These are phyloP conservation scores for Cinchona pubescens DNA, from an alignment of 257 asterid species.

Conservation along the genomic window DNA sequence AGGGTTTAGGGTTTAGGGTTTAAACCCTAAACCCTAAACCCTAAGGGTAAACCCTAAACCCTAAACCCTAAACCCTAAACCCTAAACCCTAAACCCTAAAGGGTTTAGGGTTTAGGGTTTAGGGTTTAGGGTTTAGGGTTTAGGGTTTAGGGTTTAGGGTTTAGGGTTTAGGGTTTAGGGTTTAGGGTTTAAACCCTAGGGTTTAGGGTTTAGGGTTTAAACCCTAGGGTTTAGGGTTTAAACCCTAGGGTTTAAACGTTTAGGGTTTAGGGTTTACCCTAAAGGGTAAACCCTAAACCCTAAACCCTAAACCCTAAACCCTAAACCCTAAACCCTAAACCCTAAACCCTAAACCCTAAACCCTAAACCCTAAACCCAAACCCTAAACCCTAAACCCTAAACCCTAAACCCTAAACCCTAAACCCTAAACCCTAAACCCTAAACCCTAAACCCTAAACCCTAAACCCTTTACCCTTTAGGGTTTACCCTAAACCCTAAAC, in stretches of 20 bases:
- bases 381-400: background rate
- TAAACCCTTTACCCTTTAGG: too few relatives aligned
- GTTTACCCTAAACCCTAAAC: too few relatives aligned
- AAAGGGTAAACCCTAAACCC: too few relatives aligned
- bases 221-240: background rate
- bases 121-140: background rate
- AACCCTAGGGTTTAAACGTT: background rate
- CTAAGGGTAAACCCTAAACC: too few relatives aligned
- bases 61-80: too few relatives aligned
- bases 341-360: background rate
- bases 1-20: background rate
- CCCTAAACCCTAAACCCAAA: background rate
- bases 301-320: background rate
- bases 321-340: background rate
- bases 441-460: background rate
- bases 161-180: constrained; percentile 13
- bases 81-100: too few relatives aligned
- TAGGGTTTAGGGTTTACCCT: constrained; percentile 1
- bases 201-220: background rate
- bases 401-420: background rate
- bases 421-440: background rate
- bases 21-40: too few relatives aligned
- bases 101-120: background rate
- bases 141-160: background rate
- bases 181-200: constrained; percentile 14